Conservation (phyloP, 139 green algal genomes). For the Nannochloris sp. region DNA sequence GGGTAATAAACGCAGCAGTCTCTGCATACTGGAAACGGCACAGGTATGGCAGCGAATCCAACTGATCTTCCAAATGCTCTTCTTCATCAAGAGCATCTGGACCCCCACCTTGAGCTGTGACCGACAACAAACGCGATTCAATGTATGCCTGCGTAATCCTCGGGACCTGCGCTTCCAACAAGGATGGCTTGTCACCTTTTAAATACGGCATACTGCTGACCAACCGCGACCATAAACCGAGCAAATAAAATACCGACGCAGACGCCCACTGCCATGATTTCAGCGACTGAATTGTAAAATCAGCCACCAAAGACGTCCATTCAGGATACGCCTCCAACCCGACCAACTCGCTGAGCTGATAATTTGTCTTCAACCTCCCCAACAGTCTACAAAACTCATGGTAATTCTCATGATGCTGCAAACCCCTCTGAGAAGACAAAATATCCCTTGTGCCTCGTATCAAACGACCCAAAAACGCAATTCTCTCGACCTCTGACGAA, state of each 20-base stretch:
- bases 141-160: constrained; percentile 91
- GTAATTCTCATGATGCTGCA: constrained; percentile 89
- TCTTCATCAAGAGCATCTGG: constrained; percentile 92
- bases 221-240: constrained; percentile 85
- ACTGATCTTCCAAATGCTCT: constrained; percentile 84
- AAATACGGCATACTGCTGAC: constrained; percentile 89
- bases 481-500: constrained; percentile 70
- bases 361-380: constrained; percentile 95
- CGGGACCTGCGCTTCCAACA: constrained; percentile 87
- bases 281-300: constrained; percentile 79
- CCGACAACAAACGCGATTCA: constrained; percentile 69
- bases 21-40: constrained; percentile 89
- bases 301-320: constrained; percentile 87
- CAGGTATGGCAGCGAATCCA: constrained; percentile 87
- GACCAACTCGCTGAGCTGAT: constrained; percentile 86
- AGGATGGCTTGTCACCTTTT: constrained; percentile 80
- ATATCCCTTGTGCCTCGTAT: constrained; percentile 56
- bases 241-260: constrained; percentile 79
- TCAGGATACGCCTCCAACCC: constrained; percentile 79
- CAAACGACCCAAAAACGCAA: constrained; percentile 67
- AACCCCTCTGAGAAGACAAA: constrained; percentile 53
- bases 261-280: constrained; percentile 77
- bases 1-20: constrained; percentile 55
- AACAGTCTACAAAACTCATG: constrained; percentile 94
- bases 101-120: constrained; percentile 27